Base-by-base conservation (phyloP, 176 grass and related monocot species). In the Eragrostis nindensis region DNA sequence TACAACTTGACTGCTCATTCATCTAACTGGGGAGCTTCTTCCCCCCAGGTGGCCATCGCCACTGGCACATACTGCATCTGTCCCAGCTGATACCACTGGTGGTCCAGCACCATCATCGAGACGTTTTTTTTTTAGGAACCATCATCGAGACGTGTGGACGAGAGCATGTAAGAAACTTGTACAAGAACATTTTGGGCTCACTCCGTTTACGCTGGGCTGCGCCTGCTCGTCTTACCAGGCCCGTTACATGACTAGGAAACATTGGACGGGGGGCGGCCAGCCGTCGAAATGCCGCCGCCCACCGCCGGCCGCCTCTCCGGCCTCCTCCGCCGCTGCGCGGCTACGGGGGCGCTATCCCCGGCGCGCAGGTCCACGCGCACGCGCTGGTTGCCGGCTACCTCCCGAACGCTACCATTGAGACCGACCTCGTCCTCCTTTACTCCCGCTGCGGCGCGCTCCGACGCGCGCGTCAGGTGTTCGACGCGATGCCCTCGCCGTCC, bases 331-430 rank as follows among this genome's bases (percentile, higher is more conserved):
- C 55, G 59, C 21, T 87, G 44, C 71, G 66, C 77, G 11, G 61
- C 63, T 10, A 24, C 10, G 1, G 50, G 78, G 5, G 41, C 26
- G 6, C 29, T 93, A 17, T 12, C 12, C 1, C 57, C 0, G 87
- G 84, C 2, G 52, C 5, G 21, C 21, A 60, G 75, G 50, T 66
- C 16, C 86, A 89, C 57, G 83, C 90, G 11, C 73, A 49, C 14
- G 78, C 70, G 16, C 11, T 90, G 9, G 40, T 62, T 14, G 68
- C 52, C 11, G 78, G 81, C 3, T 19, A 48, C 0, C 82, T 90
- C 27, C 82, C 87, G 39, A 19, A 83, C 24, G 82, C 70, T 62
- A 90, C 87, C 39, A 74, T 90, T 1, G 87, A 87, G 71, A 79
- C 87, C 11, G 87, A 87, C 78, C 64, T 90, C 74, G 47, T 87